Percentiles rank a stretch among this genome's conserved stretches.
phyloP scores from a whole-genome alignment of 2,329 filamentous ascomycete species.

The Pestalotiopsis sp. region DNA sequence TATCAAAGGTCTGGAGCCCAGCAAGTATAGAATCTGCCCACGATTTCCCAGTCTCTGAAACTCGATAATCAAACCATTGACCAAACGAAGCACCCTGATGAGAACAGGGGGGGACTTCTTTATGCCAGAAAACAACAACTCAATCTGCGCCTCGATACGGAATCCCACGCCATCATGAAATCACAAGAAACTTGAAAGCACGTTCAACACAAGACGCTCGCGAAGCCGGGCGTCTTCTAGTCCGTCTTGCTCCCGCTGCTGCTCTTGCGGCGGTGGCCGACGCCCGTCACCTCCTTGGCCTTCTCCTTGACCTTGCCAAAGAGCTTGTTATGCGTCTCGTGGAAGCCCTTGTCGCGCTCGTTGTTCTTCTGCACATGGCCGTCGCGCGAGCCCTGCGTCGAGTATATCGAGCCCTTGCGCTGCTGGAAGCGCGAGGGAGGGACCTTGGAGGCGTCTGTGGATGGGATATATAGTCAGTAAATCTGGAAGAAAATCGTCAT shows the following conservation, averaged over 20 bases:
- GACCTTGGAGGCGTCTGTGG: conserved; percentile 66
- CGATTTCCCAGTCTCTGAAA: neutral
- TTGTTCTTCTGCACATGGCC: conserved; percentile 65
- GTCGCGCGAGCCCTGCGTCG: conserved; percentile 66
- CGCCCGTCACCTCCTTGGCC: conserved; percentile 18
- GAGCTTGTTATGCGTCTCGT: conserved; percentile 59
- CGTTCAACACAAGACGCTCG: neutral
- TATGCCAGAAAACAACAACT: too few species aligned
- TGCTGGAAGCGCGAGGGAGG: conserved; percentile 71
- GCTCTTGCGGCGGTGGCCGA: conserved; percentile 9
- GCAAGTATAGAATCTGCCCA: neutral
- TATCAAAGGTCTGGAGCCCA: neutral
- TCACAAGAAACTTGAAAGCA: neutral
- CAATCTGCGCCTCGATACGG: too few species aligned
- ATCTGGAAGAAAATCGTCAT: neutral
- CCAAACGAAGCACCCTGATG: too few species aligned
- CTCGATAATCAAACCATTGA: too few species aligned
- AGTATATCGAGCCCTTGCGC: conserved; percentile 70
- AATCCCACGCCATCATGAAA: neutral
- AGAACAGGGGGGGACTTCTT: too few species aligned
- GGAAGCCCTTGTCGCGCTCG: conserved; percentile 56
- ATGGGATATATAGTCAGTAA: neutral
- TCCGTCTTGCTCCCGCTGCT: conserved; percentile 16
- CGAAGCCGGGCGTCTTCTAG: neutral
- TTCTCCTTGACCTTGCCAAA: conserved; percentile 46